phyloP scores from a whole-genome alignment of 306 rosid species.

The Acacia acuminata region DNA sequence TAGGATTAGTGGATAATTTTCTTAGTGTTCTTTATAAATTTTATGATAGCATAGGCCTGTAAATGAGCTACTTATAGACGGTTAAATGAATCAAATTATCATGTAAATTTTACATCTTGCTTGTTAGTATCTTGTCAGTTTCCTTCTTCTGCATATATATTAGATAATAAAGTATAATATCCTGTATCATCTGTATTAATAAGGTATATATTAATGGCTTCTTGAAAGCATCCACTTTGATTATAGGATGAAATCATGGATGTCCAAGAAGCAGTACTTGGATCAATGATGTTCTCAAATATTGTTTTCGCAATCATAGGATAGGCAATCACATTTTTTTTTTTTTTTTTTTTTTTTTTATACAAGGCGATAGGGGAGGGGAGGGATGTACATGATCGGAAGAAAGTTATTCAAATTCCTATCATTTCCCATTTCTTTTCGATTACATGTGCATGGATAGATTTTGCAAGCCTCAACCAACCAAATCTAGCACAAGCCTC shows the following conservation, averaged over 20 bases:
- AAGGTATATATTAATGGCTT: conserved; percentile 46
- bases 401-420: conserved; percentile 54
- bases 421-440: conserved; percentile 49
- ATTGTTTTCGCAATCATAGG: conserved; percentile 46
- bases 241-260: conserved; percentile 75
- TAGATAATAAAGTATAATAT: conserved; percentile 82
- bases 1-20: neutral
- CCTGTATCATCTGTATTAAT: conserved; percentile 77
- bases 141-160: conserved; percentile 84
- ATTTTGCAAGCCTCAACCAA: conserved; percentile 51
- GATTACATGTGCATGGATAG: conserved; percentile 69
- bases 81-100: neutral
- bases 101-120: neutral
- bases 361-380: no score
- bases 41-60: conserved; percentile 1
- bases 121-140: conserved; percentile 42
- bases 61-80: neutral
- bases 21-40: neutral
- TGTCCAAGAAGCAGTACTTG: conserved; percentile 67
- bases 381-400: conserved; percentile 69
- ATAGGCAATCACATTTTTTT: conserved; percentile 63
- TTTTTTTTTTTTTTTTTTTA: no score
- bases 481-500: conserved; percentile 81
- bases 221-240: conserved; percentile 46
- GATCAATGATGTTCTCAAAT: conserved; percentile 36